phyloP scores from a whole-genome alignment of 768 basidiomycete genomes.

The Amanita rimosa region DNA sequence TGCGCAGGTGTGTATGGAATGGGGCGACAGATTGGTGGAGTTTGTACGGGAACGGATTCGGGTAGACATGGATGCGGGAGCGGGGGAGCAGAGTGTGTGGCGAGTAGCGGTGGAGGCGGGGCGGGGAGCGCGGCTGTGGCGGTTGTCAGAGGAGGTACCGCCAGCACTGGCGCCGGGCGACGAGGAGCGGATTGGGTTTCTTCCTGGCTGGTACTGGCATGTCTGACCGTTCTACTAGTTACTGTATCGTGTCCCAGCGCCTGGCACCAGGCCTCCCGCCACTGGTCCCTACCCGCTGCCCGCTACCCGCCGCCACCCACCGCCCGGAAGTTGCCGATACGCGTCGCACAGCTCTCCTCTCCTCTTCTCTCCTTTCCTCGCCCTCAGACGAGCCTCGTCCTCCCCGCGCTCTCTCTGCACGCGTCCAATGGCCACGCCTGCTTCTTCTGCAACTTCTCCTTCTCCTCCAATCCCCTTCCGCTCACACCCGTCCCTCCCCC shows the following conservation, averaged over 20 bases:
- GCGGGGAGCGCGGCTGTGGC: slow-evolving; percentile 38
- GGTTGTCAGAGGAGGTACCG: slow-evolving; percentile 41
- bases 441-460: slow-evolving; percentile 73
- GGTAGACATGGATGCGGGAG: slow-evolving; percentile 12
- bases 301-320: not conserved
- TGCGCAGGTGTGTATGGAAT: slow-evolving; percentile 59
- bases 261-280: too few species aligned
- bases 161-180: too few species aligned
- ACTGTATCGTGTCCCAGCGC: too few species aligned
- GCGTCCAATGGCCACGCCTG: slow-evolving; percentile 63
- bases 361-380: slow-evolving; percentile 16
- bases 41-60: slow-evolving; percentile 31
- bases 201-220: slow-evolving; percentile 64
- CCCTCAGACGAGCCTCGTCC: slow-evolving; percentile 20
- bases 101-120: slow-evolving; percentile 55
- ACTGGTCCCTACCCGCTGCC: too few species aligned
- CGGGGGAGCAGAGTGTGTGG: slow-evolving; percentile 39
- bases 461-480: slow-evolving; percentile 60
- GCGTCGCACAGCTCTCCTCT: slow-evolving; percentile 27
- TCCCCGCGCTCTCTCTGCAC: slow-evolving; percentile 19
- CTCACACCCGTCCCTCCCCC: slow-evolving; percentile 33
- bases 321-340: slow-evolving; percentile 35
- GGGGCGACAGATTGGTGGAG: slow-evolving; percentile 53
- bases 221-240: too few species aligned
- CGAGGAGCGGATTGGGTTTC: slow-evolving; percentile 71